These are phyloP conservation scores for Tolypocladium nubicola DNA, from an alignment of 2,329 filamentous ascomycete genomes.

Conservation along the genomic window DNA sequence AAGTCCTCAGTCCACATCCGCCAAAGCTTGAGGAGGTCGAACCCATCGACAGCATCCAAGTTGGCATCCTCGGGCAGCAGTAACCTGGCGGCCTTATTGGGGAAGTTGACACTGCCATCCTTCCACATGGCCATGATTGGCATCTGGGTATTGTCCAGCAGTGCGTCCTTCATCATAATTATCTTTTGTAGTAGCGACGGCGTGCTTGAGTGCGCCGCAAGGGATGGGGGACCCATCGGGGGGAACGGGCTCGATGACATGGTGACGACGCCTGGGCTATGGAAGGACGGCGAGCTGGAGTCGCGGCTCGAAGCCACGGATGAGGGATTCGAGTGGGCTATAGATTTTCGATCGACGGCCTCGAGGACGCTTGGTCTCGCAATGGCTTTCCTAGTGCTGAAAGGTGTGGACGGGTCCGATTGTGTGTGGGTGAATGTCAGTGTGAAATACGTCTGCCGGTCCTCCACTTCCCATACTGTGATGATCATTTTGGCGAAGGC, in stretches of 20 bases:
- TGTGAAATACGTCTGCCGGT: constrained; percentile 59
- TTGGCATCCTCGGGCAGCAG: constrained; percentile 36
- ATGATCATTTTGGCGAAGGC: constrained; percentile 66
- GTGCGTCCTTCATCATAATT: constrained; percentile 63
- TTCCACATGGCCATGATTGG: constrained; percentile 75
- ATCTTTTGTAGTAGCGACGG: constrained; percentile 64
- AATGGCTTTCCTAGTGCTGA: constrained; percentile 24
- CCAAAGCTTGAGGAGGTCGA: constrained; percentile 50
- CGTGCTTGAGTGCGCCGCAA: constrained; percentile 40
- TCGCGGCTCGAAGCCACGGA: constrained; percentile 37
- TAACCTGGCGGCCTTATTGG: constrained; percentile 54
- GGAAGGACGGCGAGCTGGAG: constrained; percentile 34
- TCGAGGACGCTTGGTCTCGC: constrained; percentile 30
- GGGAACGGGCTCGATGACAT: constrained; percentile 52
- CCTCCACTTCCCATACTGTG: constrained; percentile 60
- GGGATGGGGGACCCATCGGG: constrained; percentile 53
- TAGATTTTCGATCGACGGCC: constrained; percentile 33
- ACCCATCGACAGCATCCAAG: constrained; percentile 31
- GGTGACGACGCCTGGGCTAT: constrained; percentile 40
- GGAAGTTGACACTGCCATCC: constrained; percentile 62
- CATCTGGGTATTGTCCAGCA: constrained; percentile 64
- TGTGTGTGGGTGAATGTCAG: constrained; percentile 61
- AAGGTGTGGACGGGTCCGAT: constrained; percentile 21
- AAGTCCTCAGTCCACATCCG: constrained; percentile 58
- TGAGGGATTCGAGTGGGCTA: constrained; percentile 32